Conservation (phyloP, 768 basidiomycete species). For the Cyclocybe cylindracea region DNA sequence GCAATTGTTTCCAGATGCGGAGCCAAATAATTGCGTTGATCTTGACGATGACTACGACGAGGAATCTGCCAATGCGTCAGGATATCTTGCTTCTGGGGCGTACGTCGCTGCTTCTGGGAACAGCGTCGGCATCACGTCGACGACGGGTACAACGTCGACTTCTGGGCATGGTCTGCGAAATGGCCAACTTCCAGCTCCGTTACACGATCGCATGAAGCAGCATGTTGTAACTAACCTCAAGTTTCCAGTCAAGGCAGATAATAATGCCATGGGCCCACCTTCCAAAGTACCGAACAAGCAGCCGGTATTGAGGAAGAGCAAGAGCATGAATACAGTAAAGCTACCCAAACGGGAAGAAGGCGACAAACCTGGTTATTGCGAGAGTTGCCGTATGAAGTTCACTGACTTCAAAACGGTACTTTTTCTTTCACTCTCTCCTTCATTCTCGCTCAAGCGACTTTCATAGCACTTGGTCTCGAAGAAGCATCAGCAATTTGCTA, state of each 20-base stretch:
- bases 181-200: slow-evolving; percentile 49
- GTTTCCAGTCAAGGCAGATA: slow-evolving; percentile 30
- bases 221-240: slow-evolving; percentile 71
- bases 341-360: slow-evolving; percentile 82
- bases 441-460: neutral
- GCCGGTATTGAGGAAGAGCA: slow-evolving; percentile 65
- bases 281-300: slow-evolving; percentile 54
- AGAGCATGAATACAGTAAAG: slow-evolving; percentile 77
- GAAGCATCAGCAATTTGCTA: slow-evolving; percentile 83
- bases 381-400: slow-evolving; percentile 91
- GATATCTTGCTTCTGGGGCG: slow-evolving; percentile 60
- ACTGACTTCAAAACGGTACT: slow-evolving; percentile 82
- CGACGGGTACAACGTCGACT: slow-evolving; percentile 82
- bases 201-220: slow-evolving; percentile 59
- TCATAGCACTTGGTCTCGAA: slow-evolving; percentile 69
- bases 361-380: slow-evolving; percentile 94
- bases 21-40: slow-evolving; percentile 31
- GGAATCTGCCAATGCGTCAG: slow-evolving; percentile 69
- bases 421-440: slow-evolving; percentile 12
- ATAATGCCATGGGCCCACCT: slow-evolving; percentile 70
- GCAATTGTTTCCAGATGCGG: slow-evolving; percentile 35
- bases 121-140: slow-evolving; percentile 90
- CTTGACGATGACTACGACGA: slow-evolving; percentile 43
- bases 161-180: slow-evolving; percentile 47
- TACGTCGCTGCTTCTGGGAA: slow-evolving; percentile 95